Base-by-base conservation (phyloP, 495 filamentous ascomycete genomes). In the Talaromyces stipitatus region DNA sequence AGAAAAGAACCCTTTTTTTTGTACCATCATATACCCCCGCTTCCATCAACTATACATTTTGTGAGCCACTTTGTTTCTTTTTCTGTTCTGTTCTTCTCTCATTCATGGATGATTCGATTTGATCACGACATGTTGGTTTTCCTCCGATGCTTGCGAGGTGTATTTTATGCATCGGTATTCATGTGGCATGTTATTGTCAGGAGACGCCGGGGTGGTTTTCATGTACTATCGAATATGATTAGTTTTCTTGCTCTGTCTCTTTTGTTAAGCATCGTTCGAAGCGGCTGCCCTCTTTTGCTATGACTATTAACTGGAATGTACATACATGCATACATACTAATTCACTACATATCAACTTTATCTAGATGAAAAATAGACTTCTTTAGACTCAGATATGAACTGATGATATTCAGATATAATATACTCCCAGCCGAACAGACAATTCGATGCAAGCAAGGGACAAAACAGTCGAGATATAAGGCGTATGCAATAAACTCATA, bases 1-100 rank as follows among this genome's bases (percentile, higher is more conserved):
- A 48, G 24, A 18, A 24, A n/a, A n/a, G n/a, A n/a, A n/a, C n/a
- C 45, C 45, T 20, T 18, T 51, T 51, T 51, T 51, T 30, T 51
- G 48, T 51, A 51, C 48, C 48, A 51, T 28, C 48, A 51, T 51
- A 51, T 51, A 51, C 48, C 48, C 48, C 27, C 48, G 5, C n/a
- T 18, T 22, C 22, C 27, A 12, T 10, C 24, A 14, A 27, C 48
- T 16, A 28, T 28, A 28, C 23, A 30, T 51, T 51, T 51, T 8
- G 26, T 16, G 18, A 23, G 18, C 4, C 12, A 23, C 43, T 14
- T 26, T 47, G 20, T 12, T 30, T 51, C 9, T 51, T 51, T 18
- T 30, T 10, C 10, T n/a, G n/a, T n/a, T n/a, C 45, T 47, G 6
- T 20, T 30, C 12, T 51, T 30, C 48, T 10, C 30, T 51, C 23